Percentiles rank a stretch among this genome's conserved stretches.
phyloP scores from a whole-genome alignment of 352 stramenopile species.

The Pythium rhizo-oryzae region DNA sequence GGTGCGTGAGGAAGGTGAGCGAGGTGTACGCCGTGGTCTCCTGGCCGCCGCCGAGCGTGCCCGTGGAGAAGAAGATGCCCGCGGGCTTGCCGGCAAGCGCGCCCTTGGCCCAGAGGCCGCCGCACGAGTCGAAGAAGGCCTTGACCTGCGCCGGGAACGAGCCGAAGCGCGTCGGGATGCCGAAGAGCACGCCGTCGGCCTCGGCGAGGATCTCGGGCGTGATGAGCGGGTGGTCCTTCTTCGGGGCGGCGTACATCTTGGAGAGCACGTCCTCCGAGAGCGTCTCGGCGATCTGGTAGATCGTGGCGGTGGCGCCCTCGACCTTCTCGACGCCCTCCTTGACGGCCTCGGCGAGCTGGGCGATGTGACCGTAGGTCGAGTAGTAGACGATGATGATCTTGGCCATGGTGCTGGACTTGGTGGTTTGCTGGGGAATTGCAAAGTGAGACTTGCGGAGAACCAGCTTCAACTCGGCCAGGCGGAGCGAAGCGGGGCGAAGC shows the following conservation, averaged over 20 bases:
- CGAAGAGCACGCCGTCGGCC: conserved; percentile 85
- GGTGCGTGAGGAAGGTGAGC: conserved; percentile 87
- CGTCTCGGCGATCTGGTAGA: conserved; percentile 77
- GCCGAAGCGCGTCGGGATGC: conserved; percentile 84
- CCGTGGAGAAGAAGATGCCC: conserved; percentile 89
- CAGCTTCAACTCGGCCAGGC: neutral
- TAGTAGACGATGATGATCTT: conserved; percentile 80
- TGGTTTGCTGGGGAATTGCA: conserved; percentile 27
- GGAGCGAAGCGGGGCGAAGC: neutral
- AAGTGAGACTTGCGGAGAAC: conserved; percentile 9
- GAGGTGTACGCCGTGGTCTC: conserved; percentile 87
- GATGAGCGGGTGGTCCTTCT: conserved; percentile 60
- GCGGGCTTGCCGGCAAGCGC: conserved; percentile 86
- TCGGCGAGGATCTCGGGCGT: conserved; percentile 54
- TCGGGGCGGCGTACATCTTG: conserved; percentile 70
- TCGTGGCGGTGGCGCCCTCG: conserved; percentile 46
- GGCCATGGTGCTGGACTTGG: conserved; percentile 32
- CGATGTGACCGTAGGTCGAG: conserved; percentile 82
- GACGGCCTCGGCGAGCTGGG: conserved; percentile 53
- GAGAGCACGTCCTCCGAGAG: conserved; percentile 63
- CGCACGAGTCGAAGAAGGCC: conserved; percentile 85
- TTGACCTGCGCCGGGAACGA: conserved; percentile 88
- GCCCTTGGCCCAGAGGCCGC: conserved; percentile 85
- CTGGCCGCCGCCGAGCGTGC: conserved; percentile 81
- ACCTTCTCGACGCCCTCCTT: conserved; percentile 64